A percentile compares a stretch with the other conserved stretches of the same genome.
These are phyloP conservation scores for Podaxis sp. DNA, from an alignment of 768 basidiomycete genomes.

Conservation along the genomic window DNA sequence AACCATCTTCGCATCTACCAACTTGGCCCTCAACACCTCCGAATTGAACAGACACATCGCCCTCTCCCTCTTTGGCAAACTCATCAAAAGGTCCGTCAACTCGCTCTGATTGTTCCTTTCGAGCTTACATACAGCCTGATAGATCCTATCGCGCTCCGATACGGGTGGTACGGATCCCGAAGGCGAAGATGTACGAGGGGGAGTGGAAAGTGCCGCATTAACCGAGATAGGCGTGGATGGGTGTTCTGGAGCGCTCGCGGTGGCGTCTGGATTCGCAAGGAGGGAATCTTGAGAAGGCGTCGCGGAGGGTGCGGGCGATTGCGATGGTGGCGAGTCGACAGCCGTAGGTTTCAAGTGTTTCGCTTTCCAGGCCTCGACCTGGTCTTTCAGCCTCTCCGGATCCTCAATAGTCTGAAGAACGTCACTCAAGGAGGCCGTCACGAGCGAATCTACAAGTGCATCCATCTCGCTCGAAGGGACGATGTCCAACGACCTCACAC, in stretches of 20 bases:
- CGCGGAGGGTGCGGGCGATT: slow-evolving; percentile 28
- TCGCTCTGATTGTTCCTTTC: slow-evolving; percentile 61
- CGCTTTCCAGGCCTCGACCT: slow-evolving; percentile 47
- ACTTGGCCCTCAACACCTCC: slow-evolving; percentile 74
- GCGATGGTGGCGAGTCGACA: slow-evolving; percentile 29
- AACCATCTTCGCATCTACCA: slow-evolving; percentile 80
- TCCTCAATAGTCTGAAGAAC: slow-evolving; percentile 79
- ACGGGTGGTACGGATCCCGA: slow-evolving; percentile 56
- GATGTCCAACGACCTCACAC: slow-evolving; percentile 57
- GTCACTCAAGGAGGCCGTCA: slow-evolving; percentile 69
- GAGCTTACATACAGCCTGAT: slow-evolving; percentile 61
- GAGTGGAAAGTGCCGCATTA: slow-evolving; percentile 72
- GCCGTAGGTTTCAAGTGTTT: slow-evolving; percentile 15
- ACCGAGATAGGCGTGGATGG: slow-evolving; percentile 85
- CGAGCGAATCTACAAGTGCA: slow-evolving; percentile 68
- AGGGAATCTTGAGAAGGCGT: slow-evolving; percentile 71
- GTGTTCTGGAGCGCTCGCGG: slow-evolving; percentile 88
- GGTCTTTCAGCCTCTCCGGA: slow-evolving; percentile 60
- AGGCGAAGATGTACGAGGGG: slow-evolving; percentile 83
- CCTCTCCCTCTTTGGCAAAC: slow-evolving; percentile 83
- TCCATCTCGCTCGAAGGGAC: slow-evolving; percentile 60
- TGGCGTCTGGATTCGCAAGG: slow-evolving; percentile 68
- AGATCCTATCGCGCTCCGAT: slow-evolving; percentile 77
- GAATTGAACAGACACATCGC: slow-evolving; percentile 90
- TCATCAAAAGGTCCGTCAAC: slow-evolving; percentile 80